phyloP scores from a whole-genome alignment of 768 basidiomycete species.

The Lentinula detonsa region DNA sequence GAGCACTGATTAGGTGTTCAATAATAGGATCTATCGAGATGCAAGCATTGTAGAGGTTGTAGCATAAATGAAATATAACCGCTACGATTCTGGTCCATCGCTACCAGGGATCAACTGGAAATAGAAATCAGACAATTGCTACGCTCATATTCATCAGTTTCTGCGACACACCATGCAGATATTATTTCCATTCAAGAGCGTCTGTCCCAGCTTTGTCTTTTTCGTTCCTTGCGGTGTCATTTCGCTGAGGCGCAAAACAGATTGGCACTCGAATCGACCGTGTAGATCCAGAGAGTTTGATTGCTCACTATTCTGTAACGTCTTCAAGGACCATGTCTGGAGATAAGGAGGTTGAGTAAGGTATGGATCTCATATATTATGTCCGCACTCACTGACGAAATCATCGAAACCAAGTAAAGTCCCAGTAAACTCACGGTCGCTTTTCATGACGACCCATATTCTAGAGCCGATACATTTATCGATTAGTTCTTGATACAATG shows the following conservation, averaged over 20 bases:
- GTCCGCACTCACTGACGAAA: constrained; percentile 86
- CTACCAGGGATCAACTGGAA: constrained; percentile 33
- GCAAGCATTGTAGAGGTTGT: not conserved
- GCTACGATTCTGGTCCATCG: constrained; percentile 19
- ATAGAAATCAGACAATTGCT: not conserved
- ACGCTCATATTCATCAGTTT: not conserved
- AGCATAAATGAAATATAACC: not conserved
- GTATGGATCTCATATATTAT: not conserved
- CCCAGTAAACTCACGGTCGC: constrained; percentile 93
- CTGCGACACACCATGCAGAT: constrained; percentile 80
- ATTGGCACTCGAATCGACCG: not conserved
- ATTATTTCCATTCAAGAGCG: constrained; percentile 89
- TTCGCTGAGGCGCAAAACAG: constrained; percentile 50
- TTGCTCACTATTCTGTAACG: constrained; percentile 86
- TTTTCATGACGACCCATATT: constrained; percentile 99
- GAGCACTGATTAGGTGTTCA: not conserved
- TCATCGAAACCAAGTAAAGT: constrained; percentile 96
- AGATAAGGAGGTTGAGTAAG: not conserved
- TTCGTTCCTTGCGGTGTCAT: constrained; percentile 77
- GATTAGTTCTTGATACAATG: constrained; percentile 66
- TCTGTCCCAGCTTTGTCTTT: constrained; percentile 80
- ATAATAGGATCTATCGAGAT: not conserved
- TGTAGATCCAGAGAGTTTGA: not conserved
- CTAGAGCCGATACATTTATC: constrained; percentile 95
- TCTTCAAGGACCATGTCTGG: constrained; percentile 93